Base-by-base conservation (phyloP, 192 early-diverging fungal genomes). In the Allomyces javanicus region DNA sequence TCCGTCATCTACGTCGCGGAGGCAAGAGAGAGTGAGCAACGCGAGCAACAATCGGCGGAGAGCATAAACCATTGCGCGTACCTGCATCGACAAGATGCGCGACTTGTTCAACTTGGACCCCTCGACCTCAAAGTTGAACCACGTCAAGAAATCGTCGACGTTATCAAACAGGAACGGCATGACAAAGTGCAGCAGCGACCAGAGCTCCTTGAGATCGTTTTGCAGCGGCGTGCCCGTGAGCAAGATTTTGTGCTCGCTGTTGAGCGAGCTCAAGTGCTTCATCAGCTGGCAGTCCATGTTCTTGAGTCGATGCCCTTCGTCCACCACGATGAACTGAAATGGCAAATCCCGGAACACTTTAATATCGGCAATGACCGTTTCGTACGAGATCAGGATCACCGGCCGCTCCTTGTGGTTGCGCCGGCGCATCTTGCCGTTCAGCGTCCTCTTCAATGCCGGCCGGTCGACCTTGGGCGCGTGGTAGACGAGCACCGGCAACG, bases 231-330 rank as follows among this genome's bases (percentile, higher is more conserved):
- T 97, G 61, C 94, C 94, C 4, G 91, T 93, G 55, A 98, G 76
- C 9, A 99, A 74, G 55, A 96, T 73, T 10, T 93, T 78, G 72
- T 94, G 95, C n/a, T 87, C 85, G 64, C 83, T 83, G 55, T 85
- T 78, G 76, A 90, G 91, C 1, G 75, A 73, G 67, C 94, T 96
- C 27, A 98, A 78, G 62, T 96, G 93, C 9, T 80, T 77, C 50
- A 96, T 82, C 61, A 96, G 75, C 69, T 86, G 87, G 76, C 92
- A 94, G 68, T 95, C 86, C 74, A 91, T 76, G 77, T 99, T 99
- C 71, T 99, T 99, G 77, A 99, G 80, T 58, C 93, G 85, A 73
- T 99, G 96, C 9, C 90, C 96, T 77, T 99, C 94, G 67, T 99
- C 96, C 27, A 96, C 83, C 33, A 99, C 84, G 40, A 96, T 83